Conservation (phyloP, 1,284 basidiomycete genomes). For the Albatrellus sp. region DNA sequence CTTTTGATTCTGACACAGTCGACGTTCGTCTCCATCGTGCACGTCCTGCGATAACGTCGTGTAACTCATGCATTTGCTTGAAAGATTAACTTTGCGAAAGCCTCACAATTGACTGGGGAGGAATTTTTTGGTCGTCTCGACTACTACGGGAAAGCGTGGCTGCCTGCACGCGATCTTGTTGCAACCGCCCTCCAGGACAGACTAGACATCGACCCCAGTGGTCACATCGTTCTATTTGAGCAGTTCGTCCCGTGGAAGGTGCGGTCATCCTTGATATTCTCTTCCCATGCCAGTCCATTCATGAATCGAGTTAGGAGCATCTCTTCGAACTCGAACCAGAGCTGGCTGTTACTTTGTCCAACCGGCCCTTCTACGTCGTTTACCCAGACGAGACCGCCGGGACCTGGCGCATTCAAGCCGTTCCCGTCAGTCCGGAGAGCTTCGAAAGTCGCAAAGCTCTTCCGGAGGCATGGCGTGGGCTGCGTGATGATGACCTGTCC, state of each 20-base stretch:
- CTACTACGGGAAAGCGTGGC: constrained; percentile 83
- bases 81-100: constrained; percentile 67
- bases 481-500: constrained; percentile 76
- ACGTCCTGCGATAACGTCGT: background rate
- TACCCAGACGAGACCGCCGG: constrained; percentile 76
- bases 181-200: constrained; percentile 53
- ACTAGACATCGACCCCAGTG: constrained; percentile 53
- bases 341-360: constrained; percentile 26
- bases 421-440: constrained; percentile 71
- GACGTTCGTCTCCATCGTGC: constrained; percentile 37
- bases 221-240: constrained; percentile 75
- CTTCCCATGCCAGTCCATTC: background rate
- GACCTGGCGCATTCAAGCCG: constrained; percentile 92
- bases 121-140: constrained; percentile 79
- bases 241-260: constrained; percentile 85
- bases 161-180: constrained; percentile 85
- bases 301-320: constrained; percentile 58
- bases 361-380: constrained; percentile 72
- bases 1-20: constrained; percentile 42
- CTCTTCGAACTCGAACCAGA: constrained; percentile 77
- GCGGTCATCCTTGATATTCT: too few species aligned
- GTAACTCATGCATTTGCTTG: background rate
- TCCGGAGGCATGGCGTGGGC: constrained; percentile 88
- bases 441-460: constrained; percentile 88
- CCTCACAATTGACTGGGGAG: constrained; percentile 73